phyloP scores from a whole-genome alignment of 2,329 filamentous ascomycete species.

The Cladosporium sphaerospermum region DNA sequence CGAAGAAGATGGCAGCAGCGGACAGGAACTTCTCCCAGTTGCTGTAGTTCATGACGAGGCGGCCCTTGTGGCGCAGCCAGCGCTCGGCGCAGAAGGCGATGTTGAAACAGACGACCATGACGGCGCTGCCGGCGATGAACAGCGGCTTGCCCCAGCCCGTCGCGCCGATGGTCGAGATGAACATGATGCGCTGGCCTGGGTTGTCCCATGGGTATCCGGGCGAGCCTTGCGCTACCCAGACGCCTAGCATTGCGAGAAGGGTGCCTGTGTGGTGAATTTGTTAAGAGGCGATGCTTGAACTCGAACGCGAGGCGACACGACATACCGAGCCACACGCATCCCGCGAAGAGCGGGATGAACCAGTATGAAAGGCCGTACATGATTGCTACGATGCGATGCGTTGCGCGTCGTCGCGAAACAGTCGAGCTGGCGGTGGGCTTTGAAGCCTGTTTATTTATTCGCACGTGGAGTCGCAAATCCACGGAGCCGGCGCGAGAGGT shows the following conservation, averaged over 20 bases:
- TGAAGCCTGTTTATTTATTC: slow-evolving; percentile 2
- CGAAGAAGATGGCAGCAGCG: slow-evolving; percentile 57
- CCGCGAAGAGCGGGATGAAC: slow-evolving; percentile 65
- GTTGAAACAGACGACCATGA: slow-evolving; percentile 76
- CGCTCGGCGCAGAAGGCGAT: slow-evolving; percentile 74
- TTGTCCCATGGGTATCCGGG: slow-evolving; percentile 58
- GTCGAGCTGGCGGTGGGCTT: not conserved
- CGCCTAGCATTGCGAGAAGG: slow-evolving; percentile 63
- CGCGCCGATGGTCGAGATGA: slow-evolving; percentile 51
- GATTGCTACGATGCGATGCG: slow-evolving; percentile 11
- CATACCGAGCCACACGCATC: slow-evolving; percentile 52
- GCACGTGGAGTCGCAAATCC: not conserved
- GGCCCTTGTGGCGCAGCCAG: slow-evolving; percentile 75
- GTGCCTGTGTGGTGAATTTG: slow-evolving; percentile 41
- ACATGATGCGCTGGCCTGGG: slow-evolving; percentile 52
- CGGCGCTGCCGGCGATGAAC: slow-evolving; percentile 65
- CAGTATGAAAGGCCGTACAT: slow-evolving; percentile 44
- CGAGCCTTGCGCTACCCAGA: slow-evolving; percentile 58
- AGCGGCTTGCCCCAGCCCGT: slow-evolving; percentile 60
- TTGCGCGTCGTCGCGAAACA: not conserved
- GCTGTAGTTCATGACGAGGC: slow-evolving; percentile 68
- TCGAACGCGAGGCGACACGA: not conserved
- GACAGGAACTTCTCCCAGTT: slow-evolving; percentile 57
- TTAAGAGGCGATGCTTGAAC: slow-evolving; percentile 8
- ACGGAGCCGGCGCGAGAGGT: not conserved